phyloP scores from a whole-genome alignment of 306 rosid genomes.

The Dalbergia cultrata region DNA sequence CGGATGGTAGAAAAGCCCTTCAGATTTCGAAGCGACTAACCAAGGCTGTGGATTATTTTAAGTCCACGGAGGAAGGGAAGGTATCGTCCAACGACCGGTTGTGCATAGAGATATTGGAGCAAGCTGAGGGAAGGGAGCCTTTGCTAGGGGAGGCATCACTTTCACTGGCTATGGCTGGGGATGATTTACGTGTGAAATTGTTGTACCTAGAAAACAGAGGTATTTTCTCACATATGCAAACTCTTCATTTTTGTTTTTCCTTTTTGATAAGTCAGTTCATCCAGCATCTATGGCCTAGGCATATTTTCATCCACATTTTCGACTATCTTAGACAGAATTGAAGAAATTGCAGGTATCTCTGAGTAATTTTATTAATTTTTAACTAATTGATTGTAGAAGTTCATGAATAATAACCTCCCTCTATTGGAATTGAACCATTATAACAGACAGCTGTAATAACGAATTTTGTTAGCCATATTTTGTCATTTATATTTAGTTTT shows the following conservation, averaged over 20 bases:
- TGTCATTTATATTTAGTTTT: too few species aligned
- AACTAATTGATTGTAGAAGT: background rate
- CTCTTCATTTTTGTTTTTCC: background rate
- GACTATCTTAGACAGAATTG: background rate
- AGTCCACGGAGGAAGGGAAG: slow-evolving; percentile 59
- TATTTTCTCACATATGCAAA: slow-evolving; percentile 29
- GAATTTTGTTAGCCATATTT: background rate
- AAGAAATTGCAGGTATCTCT: background rate
- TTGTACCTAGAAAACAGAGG: slow-evolving; percentile 85
- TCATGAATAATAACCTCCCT: background rate
- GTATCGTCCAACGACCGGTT: slow-evolving; percentile 55
- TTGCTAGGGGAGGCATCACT: slow-evolving; percentile 71
- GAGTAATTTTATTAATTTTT: background rate
- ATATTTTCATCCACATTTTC: background rate
- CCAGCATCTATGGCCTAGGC: background rate
- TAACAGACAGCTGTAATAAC: background rate
- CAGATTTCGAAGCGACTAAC: slow-evolving; percentile 67
- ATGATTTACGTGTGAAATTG: slow-evolving; percentile 70
- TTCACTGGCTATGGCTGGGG: slow-evolving; percentile 78
- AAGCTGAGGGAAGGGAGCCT: slow-evolving; percentile 79
- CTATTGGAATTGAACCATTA: background rate
- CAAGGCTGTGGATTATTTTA: slow-evolving; percentile 57
- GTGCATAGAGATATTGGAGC: slow-evolving; percentile 79
- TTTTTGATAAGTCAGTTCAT: background rate
- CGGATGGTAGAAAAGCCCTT: slow-evolving; percentile 75